Percentiles rank a stretch among this genome's conserved stretches.
These are phyloP conservation scores for Cutaneotrichosporon sp. DNA, from an alignment of 1,284 basidiomycete genomes.

Conservation along the genomic window DNA sequence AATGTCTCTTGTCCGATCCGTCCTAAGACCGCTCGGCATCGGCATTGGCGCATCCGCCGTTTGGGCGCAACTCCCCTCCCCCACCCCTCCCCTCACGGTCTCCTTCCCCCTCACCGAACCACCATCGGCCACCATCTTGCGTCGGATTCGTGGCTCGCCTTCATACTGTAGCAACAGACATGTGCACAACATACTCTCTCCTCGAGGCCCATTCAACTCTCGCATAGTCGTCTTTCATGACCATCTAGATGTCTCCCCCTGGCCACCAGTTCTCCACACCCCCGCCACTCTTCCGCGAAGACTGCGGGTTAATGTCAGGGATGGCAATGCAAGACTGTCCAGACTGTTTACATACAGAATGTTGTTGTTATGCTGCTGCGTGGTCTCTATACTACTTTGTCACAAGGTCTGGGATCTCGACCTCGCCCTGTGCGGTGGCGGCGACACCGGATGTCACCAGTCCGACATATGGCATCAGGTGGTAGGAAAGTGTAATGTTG, in stretches of 20 bases:
- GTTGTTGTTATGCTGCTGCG: neutral
- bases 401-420: slow-evolving; percentile 20
- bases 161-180: slow-evolving; percentile 19
- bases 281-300: neutral
- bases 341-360: slow-evolving; percentile 3
- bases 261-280: neutral
- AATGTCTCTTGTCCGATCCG: neutral
- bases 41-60: neutral
- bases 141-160: slow-evolving; percentile 3
- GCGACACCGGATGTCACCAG: slow-evolving; percentile 50
- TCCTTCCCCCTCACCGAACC: neutral
- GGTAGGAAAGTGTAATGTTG: slow-evolving; percentile 53
- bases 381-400: slow-evolving; percentile 5
- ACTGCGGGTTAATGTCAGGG: neutral
- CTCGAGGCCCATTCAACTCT: neutral
- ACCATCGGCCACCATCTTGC: neutral
- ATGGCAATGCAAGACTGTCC: slow-evolving; percentile 7
- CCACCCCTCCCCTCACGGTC: neutral
- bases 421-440: slow-evolving; percentile 41
- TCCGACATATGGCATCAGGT: slow-evolving; percentile 56
- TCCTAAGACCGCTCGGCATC: neutral
- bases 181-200: slow-evolving; percentile 10
- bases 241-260: neutral
- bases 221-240: slow-evolving; percentile 3
- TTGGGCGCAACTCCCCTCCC: neutral